Percentiles rank a stretch among this genome's conserved stretches.
phyloP scores from a whole-genome alignment of 768 basidiomycete genomes.

The Boletus sp. region DNA sequence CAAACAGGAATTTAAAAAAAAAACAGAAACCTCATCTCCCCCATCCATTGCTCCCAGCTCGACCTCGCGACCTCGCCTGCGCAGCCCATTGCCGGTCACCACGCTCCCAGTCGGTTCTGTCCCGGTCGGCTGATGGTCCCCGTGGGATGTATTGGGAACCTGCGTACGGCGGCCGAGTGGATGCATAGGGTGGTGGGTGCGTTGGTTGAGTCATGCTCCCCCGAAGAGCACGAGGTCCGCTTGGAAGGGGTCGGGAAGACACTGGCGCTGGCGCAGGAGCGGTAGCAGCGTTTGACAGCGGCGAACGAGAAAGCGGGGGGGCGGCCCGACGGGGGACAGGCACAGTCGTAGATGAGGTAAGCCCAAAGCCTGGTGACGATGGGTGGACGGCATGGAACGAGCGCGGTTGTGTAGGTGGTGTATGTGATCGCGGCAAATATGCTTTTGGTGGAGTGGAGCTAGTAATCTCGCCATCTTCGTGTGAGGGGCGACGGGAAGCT shows the following conservation, averaged over 20 bases:
- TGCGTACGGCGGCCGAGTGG: slow-evolving; percentile 19
- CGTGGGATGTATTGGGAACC: slow-evolving; percentile 42
- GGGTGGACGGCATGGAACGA: slow-evolving; percentile 35
- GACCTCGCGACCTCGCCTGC: slow-evolving; percentile 28
- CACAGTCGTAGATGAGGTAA: slow-evolving; percentile 20
- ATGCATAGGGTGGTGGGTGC: slow-evolving; percentile 16
- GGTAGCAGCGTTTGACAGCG: slow-evolving; percentile 21
- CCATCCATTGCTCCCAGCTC: slow-evolving; percentile 37
- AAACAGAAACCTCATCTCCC: slow-evolving; percentile 20
- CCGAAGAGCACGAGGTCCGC: slow-evolving; percentile 39
- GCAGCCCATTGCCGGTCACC: slow-evolving; percentile 36
- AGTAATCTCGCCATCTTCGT: slow-evolving; percentile 53
- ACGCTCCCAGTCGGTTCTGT: slow-evolving; percentile 45
- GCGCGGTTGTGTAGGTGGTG: slow-evolving; percentile 48
- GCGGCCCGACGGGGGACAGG: slow-evolving; percentile 29
- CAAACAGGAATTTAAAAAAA: slow-evolving; percentile 7
- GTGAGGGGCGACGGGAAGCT: slow-evolving; percentile 33
- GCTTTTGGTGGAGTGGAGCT: slow-evolving; percentile 36
- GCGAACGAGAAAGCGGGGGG: slow-evolving; percentile 31
- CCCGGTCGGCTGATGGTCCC: slow-evolving; percentile 52
- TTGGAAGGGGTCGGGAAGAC: slow-evolving; percentile 35
- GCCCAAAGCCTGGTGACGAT: slow-evolving; percentile 23
- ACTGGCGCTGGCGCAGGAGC: slow-evolving; percentile 20
- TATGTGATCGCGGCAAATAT: slow-evolving; percentile 39
- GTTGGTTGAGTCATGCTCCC: slow-evolving; percentile 24